Percentiles rank a stretch among this genome's conserved stretches.
phyloP scores from a whole-genome alignment of 2,329 filamentous ascomycete genomes.

The Penicillium janthinellum region DNA sequence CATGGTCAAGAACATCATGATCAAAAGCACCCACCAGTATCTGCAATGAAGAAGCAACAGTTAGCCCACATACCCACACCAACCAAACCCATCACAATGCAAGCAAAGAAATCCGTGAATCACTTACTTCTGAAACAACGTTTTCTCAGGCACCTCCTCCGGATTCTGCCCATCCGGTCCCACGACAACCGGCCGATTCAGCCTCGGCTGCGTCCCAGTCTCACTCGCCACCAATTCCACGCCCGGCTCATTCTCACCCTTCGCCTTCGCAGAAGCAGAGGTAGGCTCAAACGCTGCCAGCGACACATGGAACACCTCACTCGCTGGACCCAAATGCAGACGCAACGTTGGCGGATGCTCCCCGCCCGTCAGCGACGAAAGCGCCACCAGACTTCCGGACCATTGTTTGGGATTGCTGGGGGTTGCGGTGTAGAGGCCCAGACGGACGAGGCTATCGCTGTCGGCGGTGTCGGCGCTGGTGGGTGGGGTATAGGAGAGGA shows the following conservation, averaged over 20 bases:
- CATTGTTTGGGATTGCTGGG: constrained; percentile 39
- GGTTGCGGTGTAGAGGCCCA: constrained; percentile 52
- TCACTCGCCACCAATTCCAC: constrained; percentile 39
- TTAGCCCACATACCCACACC: not conserved
- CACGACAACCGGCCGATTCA: constrained; percentile 45
- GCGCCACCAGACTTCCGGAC: constrained; percentile 44
- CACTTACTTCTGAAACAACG: constrained; percentile 48
- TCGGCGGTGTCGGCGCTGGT: constrained; percentile 14
- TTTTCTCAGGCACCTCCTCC: constrained; percentile 46
- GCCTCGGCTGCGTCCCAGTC: constrained; percentile 39
- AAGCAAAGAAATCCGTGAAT: not conserved
- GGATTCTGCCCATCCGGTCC: constrained; percentile 41
- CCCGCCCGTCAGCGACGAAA: constrained; percentile 33
- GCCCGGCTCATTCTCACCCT: constrained; percentile 18
- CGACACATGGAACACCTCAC: constrained; percentile 45
- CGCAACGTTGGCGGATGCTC: constrained; percentile 37
- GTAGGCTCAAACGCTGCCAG: constrained; percentile 28
- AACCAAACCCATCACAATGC: not conserved
- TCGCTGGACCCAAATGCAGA: constrained; percentile 41
- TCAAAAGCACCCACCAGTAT: constrained; percentile 52
- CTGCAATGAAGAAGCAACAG: constrained; percentile 24
- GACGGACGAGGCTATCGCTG: constrained; percentile 52
- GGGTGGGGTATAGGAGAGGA: constrained; percentile 45
- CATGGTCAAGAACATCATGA: constrained; percentile 45
- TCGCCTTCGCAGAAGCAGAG: constrained; percentile 19